Evolutionary conservation across 2,329 filamentous ascomycete genomes (phyloP).

Genomic region (Penicillium sp.): DNA sequence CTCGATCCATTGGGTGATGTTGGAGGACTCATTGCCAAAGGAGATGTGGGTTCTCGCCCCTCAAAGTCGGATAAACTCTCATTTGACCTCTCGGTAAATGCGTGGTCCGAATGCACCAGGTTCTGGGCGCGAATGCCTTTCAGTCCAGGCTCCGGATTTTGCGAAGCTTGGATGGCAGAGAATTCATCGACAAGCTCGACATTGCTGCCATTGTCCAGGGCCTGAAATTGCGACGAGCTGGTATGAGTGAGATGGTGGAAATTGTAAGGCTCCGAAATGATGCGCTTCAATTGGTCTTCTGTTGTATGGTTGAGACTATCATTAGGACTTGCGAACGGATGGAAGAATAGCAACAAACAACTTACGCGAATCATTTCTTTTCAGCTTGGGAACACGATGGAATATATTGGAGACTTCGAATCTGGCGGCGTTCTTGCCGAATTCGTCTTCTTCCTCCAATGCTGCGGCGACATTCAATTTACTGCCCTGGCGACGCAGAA

Average conservation of each 20-base stretch:
- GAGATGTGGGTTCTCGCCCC: neutral
- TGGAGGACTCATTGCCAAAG: slow-evolving; percentile 27
- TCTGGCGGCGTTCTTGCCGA: slow-evolving; percentile 26
- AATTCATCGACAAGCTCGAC: slow-evolving; percentile 53
- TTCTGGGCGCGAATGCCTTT: slow-evolving; percentile 52
- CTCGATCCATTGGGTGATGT: slow-evolving; percentile 25
- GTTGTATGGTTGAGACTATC: slow-evolving; percentile 5
- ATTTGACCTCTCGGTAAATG: neutral
- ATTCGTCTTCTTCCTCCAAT: slow-evolving; percentile 38
- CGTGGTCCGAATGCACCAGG: slow-evolving; percentile 38
- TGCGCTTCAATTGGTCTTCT: slow-evolving; percentile 43
- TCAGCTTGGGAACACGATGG: slow-evolving; percentile 24
- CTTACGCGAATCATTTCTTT: slow-evolving; percentile 35
- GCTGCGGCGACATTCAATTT: slow-evolving; percentile 41
- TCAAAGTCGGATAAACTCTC: slow-evolving; percentile 14
- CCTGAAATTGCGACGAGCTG: slow-evolving; percentile 51
- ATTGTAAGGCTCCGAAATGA: slow-evolving; percentile 60
- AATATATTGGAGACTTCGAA: slow-evolving; percentile 32
- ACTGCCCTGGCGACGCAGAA: slow-evolving; percentile 45
- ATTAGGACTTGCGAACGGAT: neutral
- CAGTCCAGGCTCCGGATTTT: slow-evolving; percentile 47
- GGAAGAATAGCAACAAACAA: slow-evolving; percentile 9
- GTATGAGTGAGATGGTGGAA: slow-evolving; percentile 63
- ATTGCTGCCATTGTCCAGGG: slow-evolving; percentile 49
- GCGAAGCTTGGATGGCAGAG: slow-evolving; percentile 50